Evolutionary conservation across 306 rosid genomes (phyloP), one percentile per base, ranked within the genome.

Genomic region (Rubus parviflorus): DNA sequence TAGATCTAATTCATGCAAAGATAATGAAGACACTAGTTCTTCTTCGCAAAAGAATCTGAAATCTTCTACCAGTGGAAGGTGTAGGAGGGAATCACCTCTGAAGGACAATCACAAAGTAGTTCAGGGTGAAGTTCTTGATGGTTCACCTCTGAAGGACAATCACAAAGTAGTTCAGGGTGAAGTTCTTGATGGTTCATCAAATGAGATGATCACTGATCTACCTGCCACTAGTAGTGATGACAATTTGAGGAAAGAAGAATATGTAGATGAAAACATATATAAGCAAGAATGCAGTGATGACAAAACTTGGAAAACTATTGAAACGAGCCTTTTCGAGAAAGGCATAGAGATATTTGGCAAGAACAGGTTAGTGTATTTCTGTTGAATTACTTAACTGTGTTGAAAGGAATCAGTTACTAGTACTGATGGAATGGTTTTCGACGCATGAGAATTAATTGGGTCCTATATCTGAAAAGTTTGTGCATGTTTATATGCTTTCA

Each of bases 311-410:
- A 91, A 85, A 87, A 73, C 89, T 82, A 86, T 96, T 78, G 99
- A 96, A 82, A 89, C 85, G 63, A 93, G 90, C 47, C 96, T 96
- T 87, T 83, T 92, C 38, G 97, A 96, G 75, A 92, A 96, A 89
- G 99, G 99, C 56, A 58, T 86, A 79, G 93, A 91, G 82, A 92
- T 96, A 76, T 96, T 96, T 88, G 98, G 98, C 73, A 87, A 90
- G 83, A 89, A 91, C 89, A 92, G 99, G 97, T 95, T 69, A 82
- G 92, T 77, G 68, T 69, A 77, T 45, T 53, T 73, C 47, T 65
- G 60, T 63, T 58, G 66, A 64, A 7, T 54, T 43, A 51, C 79
- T 77, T 83, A 25, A 58, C 70, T 30, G 30, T 77, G 52, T 20
- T 53, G 23, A 60, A 30, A 66, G 40, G 67, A 43, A 56, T n/a